Percentiles rank a stretch among this genome's conserved stretches.
Conservation (phyloP, 2,329 filamentous ascomycete species). For the Alternaria panax region DNA sequence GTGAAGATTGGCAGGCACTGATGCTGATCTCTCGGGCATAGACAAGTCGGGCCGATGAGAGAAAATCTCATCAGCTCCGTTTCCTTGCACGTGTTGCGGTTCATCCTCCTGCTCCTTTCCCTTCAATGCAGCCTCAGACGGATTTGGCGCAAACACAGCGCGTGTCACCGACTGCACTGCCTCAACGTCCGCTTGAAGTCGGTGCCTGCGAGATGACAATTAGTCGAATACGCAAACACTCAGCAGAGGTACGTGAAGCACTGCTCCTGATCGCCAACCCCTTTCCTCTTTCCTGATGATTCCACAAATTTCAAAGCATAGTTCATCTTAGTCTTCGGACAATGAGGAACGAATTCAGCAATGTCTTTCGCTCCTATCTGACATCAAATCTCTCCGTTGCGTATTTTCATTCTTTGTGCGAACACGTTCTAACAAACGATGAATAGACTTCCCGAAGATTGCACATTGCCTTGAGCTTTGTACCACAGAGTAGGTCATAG, state of each 20-base stretch:
- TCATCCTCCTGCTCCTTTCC: constrained; percentile 2
- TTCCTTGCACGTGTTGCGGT: neutral
- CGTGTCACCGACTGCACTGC: constrained; percentile 4
- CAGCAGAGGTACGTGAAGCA: constrained; percentile 34
- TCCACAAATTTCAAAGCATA: constrained; percentile 50
- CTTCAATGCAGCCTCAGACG: constrained; percentile 6
- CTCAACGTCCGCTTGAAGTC: constrained; percentile 2
- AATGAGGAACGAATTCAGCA: constrained; percentile 51
- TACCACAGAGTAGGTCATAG: constrained; percentile 3
- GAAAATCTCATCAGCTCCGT: constrained; percentile 6
- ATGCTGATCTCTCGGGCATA: constrained; percentile 18
- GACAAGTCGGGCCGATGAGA: constrained; percentile 10
- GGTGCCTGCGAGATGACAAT: neutral
- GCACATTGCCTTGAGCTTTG: neutral
- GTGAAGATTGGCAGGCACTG: constrained; percentile 24
- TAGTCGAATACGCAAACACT: neutral
- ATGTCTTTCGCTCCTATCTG: constrained; percentile 56
- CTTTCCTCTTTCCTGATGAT: constrained; percentile 50
- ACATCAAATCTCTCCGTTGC: constrained; percentile 16
- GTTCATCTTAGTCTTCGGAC: constrained; percentile 52
- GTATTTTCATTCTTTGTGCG: neutral
- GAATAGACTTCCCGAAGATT: constrained; percentile 3
- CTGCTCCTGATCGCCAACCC: constrained; percentile 8
- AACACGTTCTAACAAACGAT: constrained; percentile 16
- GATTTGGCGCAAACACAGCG: constrained; percentile 4